Conservation (phyloP, 192 early-diverging fungal genomes). For the Pilobolus umbonatus region DNA sequence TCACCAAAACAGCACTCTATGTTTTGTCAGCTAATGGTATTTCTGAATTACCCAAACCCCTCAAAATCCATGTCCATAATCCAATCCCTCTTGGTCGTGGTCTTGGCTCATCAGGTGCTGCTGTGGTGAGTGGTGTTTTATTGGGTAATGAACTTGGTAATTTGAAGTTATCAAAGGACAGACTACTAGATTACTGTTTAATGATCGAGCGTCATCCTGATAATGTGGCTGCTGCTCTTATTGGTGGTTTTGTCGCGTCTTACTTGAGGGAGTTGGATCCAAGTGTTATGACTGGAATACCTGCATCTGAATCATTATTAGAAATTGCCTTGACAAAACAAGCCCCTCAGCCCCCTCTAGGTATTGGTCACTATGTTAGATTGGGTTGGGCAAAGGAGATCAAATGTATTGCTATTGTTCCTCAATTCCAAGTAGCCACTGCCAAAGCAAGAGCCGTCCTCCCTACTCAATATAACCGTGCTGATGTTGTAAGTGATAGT, state of each 20-base stretch:
- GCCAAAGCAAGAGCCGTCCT: slow-evolving; percentile 86
- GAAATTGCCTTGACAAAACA: slow-evolving; percentile 29
- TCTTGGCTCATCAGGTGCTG: slow-evolving; percentile 93
- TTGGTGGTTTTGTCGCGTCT: slow-evolving; percentile 91
- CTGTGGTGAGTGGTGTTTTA: slow-evolving; percentile 89
- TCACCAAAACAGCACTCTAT: slow-evolving; percentile 89
- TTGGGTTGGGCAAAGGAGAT: slow-evolving; percentile 67
- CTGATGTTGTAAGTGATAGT: slow-evolving; percentile 67
- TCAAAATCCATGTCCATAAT: slow-evolving; percentile 79
- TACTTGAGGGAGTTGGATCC: slow-evolving; percentile 65
- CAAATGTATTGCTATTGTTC: slow-evolving; percentile 73
- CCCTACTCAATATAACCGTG: slow-evolving; percentile 66
- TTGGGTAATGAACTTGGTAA: slow-evolving; percentile 73
- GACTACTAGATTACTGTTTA: slow-evolving; percentile 87
- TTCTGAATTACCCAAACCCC: slow-evolving; percentile 51
- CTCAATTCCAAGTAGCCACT: slow-evolving; percentile 91
- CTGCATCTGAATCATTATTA: slow-evolving; percentile 43
- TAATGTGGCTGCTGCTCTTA: slow-evolving; percentile 89
- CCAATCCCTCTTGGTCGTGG: slow-evolving; percentile 94
- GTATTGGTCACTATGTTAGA: slow-evolving; percentile 65
- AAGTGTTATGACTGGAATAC: slow-evolving; percentile 39
- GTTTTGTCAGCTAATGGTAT: slow-evolving; percentile 71
- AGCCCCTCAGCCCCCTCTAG: slow-evolving; percentile 49
- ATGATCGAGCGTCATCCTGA: slow-evolving; percentile 97
- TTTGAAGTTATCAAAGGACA: slow-evolving; percentile 62